phyloP scores from a whole-genome alignment of 805 yeast genomes.

The Candida nonsorbophila region DNA sequence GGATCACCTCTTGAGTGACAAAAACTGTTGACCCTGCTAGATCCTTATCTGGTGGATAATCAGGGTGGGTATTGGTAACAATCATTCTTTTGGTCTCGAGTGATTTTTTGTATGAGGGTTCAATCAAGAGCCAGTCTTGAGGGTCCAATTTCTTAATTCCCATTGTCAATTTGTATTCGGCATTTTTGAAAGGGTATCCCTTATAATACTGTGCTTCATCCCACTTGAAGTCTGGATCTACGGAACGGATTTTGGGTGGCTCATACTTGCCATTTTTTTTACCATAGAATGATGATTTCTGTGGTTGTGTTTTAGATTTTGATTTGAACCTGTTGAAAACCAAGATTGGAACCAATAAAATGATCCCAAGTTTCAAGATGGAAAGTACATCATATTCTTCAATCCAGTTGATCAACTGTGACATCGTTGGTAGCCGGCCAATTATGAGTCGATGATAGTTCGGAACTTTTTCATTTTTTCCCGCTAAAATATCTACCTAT shows the following conservation, averaged over 20 bases:
- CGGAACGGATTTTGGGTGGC: no score
- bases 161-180: constrained; percentile 58
- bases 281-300: no score
- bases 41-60: constrained; percentile 22
- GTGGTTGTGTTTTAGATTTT: no score
- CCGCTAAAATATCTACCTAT: neutral
- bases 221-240: constrained; percentile 20
- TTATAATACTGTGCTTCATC: constrained; percentile 13
- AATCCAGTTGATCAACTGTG: no score
- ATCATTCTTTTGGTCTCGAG: constrained; percentile 23
- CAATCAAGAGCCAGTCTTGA: constrained; percentile 39
- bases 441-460: no score
- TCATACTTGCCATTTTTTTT: no score
- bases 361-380: no score
- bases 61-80: constrained; percentile 26
- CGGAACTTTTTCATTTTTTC: no score
- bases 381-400: no score
- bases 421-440: no score
- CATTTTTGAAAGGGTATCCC: constrained; percentile 53
- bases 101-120: constrained; percentile 23
- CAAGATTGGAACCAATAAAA: no score
- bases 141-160: constrained; percentile 41
- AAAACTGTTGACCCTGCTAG: constrained; percentile 25
- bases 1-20: constrained; percentile 23
- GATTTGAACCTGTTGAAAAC: no score